Conservation (phyloP, 306 rosid genomes). For the Dryas alaskensis region DNA sequence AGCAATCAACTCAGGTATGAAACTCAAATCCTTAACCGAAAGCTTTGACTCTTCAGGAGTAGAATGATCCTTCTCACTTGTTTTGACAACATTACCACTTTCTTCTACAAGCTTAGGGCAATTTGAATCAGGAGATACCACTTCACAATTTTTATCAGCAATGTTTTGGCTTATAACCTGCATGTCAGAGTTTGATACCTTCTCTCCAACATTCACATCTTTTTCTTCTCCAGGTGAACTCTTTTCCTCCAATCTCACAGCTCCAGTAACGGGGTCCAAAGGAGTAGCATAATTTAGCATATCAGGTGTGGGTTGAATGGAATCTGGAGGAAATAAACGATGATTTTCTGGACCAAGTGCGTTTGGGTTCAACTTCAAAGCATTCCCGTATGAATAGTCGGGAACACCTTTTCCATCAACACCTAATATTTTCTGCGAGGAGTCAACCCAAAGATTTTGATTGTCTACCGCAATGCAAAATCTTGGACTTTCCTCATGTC, state of each 20-base stretch:
- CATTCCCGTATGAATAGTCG: conserved; percentile 52
- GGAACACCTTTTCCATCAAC: conserved; percentile 50
- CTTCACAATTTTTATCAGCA: conserved; percentile 29
- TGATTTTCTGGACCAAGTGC: conserved; percentile 50
- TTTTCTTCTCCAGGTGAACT: conserved; percentile 39
- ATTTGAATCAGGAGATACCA: conserved; percentile 36
- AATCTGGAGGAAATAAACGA: conserved; percentile 33
- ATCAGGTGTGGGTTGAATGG: conserved; percentile 36
- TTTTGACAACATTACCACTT: conserved; percentile 35
- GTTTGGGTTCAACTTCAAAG: conserved; percentile 43
- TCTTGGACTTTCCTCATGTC: conserved; percentile 60
- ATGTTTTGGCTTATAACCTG: conserved; percentile 35
- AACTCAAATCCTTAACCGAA: conserved; percentile 51
- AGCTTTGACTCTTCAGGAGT: conserved; percentile 41
- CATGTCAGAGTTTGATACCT: conserved; percentile 33
- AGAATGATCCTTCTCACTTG: conserved; percentile 38
- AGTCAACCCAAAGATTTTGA: conserved; percentile 66
- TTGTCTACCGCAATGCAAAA: conserved; percentile 51
- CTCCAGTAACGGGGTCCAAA: conserved; percentile 36
- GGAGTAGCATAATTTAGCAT: conserved; percentile 26
- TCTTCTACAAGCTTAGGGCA: conserved; percentile 35
- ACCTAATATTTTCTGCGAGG: conserved; percentile 58
- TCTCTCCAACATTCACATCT: conserved; percentile 29
- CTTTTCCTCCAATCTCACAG: conserved; percentile 34
- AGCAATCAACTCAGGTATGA: conserved; percentile 86